Evolutionary conservation across 2,329 filamentous ascomycete species (phyloP), one percentile per base, ranked within the genome.

Genomic region (Cytospora paraplurivora): DNA sequence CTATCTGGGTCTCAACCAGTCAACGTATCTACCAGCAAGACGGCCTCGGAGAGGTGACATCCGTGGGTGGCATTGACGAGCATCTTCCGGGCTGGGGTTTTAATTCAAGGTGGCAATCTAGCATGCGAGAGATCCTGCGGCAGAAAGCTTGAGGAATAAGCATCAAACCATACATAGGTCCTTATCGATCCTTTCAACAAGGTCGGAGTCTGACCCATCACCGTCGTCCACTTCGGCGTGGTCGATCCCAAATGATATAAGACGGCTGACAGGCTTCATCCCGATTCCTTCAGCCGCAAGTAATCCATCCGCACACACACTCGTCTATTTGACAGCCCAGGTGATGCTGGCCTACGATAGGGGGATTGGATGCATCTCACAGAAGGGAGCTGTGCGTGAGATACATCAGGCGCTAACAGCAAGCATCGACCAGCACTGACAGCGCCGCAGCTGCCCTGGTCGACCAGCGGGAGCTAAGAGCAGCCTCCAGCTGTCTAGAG

Each of bases 391-490:
- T 27, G 27, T 27, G 27, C 27, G 27, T 27, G 2, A 27, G 51
- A 34, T 63, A 63, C 61, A 47, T 63, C 19, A 19, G 10, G 11
- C 61, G 49, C 61, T 63, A 63, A 63, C 61, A 44, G 15, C 19
- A 34, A 53, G 51, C 54, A 53, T 49, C 59, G 49, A 51, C n/a
- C 35, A 52, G 19, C 44, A 27, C 47, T 63, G 32, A 37, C 51
- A 63, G 19, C 55, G 47, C 50, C 58, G 32, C 63, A 56, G 59
- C 8, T 62, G 47, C 58, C 55, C 62, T 54, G 59, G 54, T 52
- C 56, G 34, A 12, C 60, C 61, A 37, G 53, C 70, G 71, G 70
- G 70, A 72, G 57, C 70, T 71, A 71, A 70, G 71, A 70, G 67
- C 68, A 68, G 64, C 44, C 62, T 59, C 41, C 50, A 67, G 58